These are phyloP conservation scores for Grifola frondosa DNA, from an alignment of 1,284 basidiomycete genomes.

Conservation along the genomic window DNA sequence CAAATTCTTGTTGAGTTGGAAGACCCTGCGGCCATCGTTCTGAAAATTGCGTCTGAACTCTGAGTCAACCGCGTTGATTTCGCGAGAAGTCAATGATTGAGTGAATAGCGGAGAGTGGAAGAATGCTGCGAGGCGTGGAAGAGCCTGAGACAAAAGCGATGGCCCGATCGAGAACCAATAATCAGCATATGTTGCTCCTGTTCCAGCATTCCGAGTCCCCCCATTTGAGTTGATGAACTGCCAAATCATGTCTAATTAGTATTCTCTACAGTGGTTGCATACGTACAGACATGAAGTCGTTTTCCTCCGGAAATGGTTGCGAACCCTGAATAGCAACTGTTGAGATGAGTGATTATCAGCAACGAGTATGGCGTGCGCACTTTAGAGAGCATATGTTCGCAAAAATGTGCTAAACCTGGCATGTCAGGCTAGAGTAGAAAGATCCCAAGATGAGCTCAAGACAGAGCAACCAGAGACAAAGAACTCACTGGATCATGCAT, in stretches of 20 bases:
- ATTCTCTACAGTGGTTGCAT: not conserved
- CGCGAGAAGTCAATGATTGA: constrained; percentile 59
- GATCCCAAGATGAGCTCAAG: not conserved
- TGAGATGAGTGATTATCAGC: constrained; percentile 10
- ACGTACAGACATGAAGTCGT: constrained; percentile 48
- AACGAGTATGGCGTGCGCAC: constrained; percentile 11
- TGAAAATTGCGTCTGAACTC: constrained; percentile 74
- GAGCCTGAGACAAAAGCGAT: constrained; percentile 51
- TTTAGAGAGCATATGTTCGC: constrained; percentile 60
- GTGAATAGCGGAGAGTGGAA: constrained; percentile 67
- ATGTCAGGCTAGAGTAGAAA: constrained; percentile 34
- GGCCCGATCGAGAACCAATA: constrained; percentile 61
- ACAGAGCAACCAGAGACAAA: not conserved
- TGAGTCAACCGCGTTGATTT: constrained; percentile 70
- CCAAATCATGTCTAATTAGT: constrained; percentile 2
- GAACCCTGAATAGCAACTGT: constrained; percentile 33
- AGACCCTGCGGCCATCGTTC: constrained; percentile 59
- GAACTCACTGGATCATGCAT: constrained; percentile 56
- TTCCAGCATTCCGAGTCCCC: constrained; percentile 64
- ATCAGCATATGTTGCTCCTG: constrained; percentile 61
- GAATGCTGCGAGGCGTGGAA: constrained; percentile 67
- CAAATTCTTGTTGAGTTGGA: constrained; percentile 63
- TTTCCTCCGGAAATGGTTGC: constrained; percentile 51
- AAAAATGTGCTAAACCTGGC: constrained; percentile 51
- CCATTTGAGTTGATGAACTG: constrained; percentile 59